phyloP scores from a whole-genome alignment of 1,139 yeast genomes.

The Hyphopichia burtonii region DNA sequence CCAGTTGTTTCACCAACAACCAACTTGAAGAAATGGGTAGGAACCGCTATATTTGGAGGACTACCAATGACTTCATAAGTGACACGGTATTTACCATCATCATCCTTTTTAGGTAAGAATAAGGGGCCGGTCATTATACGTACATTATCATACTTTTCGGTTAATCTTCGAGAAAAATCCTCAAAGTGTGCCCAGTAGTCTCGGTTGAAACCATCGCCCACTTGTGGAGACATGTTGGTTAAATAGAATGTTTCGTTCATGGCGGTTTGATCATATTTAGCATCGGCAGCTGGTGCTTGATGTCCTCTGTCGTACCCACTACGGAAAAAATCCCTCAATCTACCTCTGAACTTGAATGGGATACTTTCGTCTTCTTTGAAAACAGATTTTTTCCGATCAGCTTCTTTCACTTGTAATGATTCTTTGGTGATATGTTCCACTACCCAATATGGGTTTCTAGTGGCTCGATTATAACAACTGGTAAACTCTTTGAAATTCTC shows the following conservation, averaged over 20 bases:
- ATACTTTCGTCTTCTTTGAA: constrained; percentile 87
- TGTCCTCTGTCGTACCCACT: constrained; percentile 98
- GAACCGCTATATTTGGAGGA: constrained; percentile 96
- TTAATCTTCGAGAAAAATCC: constrained; percentile 77
- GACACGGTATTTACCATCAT: constrained; percentile 75
- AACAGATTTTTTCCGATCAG: constrained; percentile 75
- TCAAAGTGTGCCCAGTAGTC: constrained; percentile 98
- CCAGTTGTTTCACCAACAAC: constrained; percentile 72
- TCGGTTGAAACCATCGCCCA: constrained; percentile 95
- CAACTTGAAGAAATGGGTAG: constrained; percentile 93
- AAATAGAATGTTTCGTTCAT: constrained; percentile 93
- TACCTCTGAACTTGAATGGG: constrained; percentile 73
- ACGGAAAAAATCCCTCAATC: constrained; percentile 81
- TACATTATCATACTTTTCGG: constrained; percentile 66
- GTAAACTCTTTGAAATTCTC: constrained; percentile 72
- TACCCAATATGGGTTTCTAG: constrained; percentile 85
- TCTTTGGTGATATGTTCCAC: constrained; percentile 85
- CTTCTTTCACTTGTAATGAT: constrained; percentile 50
- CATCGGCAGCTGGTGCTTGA: constrained; percentile 97
- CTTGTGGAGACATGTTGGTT: constrained; percentile 94
- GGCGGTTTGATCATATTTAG: constrained; percentile 82
- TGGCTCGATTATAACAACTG: constrained; percentile 82
- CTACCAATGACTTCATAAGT: constrained; percentile 92
- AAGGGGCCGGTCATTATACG: constrained; percentile 93
- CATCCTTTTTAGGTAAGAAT: constrained; percentile 74